These are phyloP conservation scores for Rhizophagus prolifer DNA, from an alignment of 192 early-diverging fungal genomes.

Conservation along the genomic window DNA sequence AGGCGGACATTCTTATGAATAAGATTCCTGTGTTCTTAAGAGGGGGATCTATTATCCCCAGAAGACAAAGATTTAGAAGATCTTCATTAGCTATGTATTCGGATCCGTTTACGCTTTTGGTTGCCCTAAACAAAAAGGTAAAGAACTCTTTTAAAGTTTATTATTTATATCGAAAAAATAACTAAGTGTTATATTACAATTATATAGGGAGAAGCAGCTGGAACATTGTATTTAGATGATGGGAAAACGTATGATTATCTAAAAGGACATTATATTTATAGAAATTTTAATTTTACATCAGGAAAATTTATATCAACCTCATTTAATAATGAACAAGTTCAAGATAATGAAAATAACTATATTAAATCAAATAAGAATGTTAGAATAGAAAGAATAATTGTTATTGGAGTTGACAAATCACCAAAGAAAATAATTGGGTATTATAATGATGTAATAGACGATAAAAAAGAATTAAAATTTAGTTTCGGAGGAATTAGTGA, in stretches of 20 bases:
- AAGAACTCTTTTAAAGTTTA: background rate
- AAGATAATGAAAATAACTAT: slow-evolving; percentile 25
- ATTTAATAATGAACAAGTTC: background rate
- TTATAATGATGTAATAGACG: background rate
- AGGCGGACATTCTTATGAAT: slow-evolving; percentile 65
- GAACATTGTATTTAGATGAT: slow-evolving; percentile 90
- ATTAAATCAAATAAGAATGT: slow-evolving; percentile 16
- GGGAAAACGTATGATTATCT: slow-evolving; percentile 76
- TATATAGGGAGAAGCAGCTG: slow-evolving; percentile 62
- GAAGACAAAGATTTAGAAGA: slow-evolving; percentile 81
- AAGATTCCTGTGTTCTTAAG: slow-evolving; percentile 84
- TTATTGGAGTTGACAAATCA: slow-evolving; percentile 46
- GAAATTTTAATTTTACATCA: slow-evolving; percentile 50
- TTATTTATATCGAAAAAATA: too few species aligned
- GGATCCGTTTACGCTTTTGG: slow-evolving; percentile 90
- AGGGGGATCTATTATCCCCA: slow-evolving; percentile 89
- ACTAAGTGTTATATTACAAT: too few species aligned
- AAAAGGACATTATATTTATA: slow-evolving; percentile 65
- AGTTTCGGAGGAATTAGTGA: background rate
- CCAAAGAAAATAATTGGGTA: slow-evolving; percentile 21
- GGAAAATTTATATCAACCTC: slow-evolving; percentile 33
- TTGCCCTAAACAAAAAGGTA: slow-evolving; percentile 71
- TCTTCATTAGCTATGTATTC: slow-evolving; percentile 74
- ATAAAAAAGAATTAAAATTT: slow-evolving; percentile 15
- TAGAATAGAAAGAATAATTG: slow-evolving; percentile 54